Evolutionary conservation across 2,329 filamentous ascomycete species (phyloP).

Genomic region (Claviceps maximensis): DNA sequence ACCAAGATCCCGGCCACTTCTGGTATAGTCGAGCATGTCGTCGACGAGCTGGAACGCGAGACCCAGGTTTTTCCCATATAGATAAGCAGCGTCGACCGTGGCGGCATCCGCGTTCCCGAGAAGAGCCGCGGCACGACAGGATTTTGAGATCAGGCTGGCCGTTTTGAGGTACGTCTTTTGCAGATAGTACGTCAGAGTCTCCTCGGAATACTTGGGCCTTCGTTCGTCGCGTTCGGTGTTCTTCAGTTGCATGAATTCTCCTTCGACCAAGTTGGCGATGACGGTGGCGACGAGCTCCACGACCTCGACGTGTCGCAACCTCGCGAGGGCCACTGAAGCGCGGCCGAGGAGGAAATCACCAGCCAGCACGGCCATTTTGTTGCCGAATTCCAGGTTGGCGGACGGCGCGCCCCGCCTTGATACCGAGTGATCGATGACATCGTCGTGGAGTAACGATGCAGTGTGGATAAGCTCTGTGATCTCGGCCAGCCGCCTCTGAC

Average conservation of each 20-base stretch:
- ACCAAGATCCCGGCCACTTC: conserved; percentile 70
- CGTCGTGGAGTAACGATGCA: conserved; percentile 89
- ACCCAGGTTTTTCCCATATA: conserved; percentile 85
- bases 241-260: conserved; percentile 98
- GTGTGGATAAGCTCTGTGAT: conserved; percentile 98
- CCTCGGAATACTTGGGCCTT: conserved; percentile 74
- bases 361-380: conserved; percentile 97
- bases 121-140: conserved; percentile 78
- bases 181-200: conserved; percentile 83
- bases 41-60: conserved; percentile 95
- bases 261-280: conserved; percentile 94
- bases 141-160: conserved; percentile 90
- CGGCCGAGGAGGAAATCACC: conserved; percentile 93
- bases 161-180: conserved; percentile 98
- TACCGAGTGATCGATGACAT: conserved; percentile 89
- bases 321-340: conserved; percentile 83
- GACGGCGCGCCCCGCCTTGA: conserved; percentile 73
- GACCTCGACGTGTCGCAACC: conserved; percentile 84
- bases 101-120: conserved; percentile 63
- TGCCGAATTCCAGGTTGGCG: conserved; percentile 90
- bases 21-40: conserved; percentile 94
- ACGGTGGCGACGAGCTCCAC: conserved; percentile 90
- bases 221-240: conserved; percentile 85
- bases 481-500: conserved; percentile 82
- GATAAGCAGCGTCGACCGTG: conserved; percentile 82